These are phyloP conservation scores for Xylaria sp. DNA, from an alignment of 2,329 filamentous ascomycete species.

Conservation along the genomic window DNA sequence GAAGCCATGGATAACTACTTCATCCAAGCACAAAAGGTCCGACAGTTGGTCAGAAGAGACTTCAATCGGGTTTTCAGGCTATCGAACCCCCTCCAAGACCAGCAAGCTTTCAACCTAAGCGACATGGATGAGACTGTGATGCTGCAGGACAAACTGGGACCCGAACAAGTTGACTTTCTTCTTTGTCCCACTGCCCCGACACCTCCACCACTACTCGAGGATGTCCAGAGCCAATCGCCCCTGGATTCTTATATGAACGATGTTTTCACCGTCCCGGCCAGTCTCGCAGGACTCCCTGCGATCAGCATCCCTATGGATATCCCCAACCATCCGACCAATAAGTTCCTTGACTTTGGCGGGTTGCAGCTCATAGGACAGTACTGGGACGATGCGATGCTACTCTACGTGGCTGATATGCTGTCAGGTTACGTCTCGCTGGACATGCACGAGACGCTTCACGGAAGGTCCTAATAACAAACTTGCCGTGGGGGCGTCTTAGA, in stretches of 20 bases:
- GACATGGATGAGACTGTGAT: conserved; percentile 58
- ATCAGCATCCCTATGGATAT: conserved; percentile 74
- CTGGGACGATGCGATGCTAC: conserved; percentile 69
- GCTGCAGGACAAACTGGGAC: conserved; percentile 59
- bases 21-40: conserved; percentile 85
- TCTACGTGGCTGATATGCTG: conserved; percentile 56
- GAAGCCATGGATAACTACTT: conserved; percentile 96
- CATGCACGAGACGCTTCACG: not conserved
- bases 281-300: conserved; percentile 86
- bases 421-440: conserved; percentile 27
- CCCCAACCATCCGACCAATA: conserved; percentile 33
- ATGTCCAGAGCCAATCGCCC: conserved; percentile 56
- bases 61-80: conserved; percentile 79
- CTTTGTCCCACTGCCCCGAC: conserved; percentile 86
- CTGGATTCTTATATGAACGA: conserved; percentile 90
- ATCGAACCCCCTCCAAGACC: conserved; percentile 67
- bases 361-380: conserved; percentile 82
- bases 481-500: too few relatives aligned
- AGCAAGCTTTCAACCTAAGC: conserved; percentile 58
- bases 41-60: conserved; percentile 80
- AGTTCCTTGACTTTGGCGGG: conserved; percentile 52
- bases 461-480: too few relatives aligned
- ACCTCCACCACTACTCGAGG: conserved; percentile 65
- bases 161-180: conserved; percentile 77
- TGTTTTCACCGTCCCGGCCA: conserved; percentile 93